phyloP scores from a whole-genome alignment of 2,329 filamentous ascomycete species.

The Leptographium lundbergii region DNA sequence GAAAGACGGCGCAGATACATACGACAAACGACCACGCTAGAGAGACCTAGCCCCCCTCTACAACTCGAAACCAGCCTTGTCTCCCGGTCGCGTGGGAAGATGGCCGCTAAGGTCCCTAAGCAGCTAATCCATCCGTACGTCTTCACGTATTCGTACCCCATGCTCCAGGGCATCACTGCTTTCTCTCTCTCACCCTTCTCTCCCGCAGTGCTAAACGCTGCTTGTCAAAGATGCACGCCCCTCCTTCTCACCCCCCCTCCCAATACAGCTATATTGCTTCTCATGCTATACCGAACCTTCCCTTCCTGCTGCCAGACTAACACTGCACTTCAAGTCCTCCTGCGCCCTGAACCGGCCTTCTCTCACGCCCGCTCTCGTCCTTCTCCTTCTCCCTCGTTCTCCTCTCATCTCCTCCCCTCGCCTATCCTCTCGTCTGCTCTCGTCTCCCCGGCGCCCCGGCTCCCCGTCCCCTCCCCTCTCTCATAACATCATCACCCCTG shows the following conservation, averaged over 20 bases:
- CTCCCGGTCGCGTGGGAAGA: constrained; percentile 3
- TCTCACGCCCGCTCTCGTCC: neutral
- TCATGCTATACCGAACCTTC: neutral
- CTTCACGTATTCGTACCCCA: neutral
- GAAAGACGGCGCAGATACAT: neutral
- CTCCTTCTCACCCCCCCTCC: neutral
- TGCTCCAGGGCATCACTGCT: too few species aligned
- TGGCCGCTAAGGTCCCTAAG: neutral
- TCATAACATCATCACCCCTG: neutral
- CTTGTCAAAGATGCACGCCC: neutral
- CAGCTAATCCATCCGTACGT: neutral
- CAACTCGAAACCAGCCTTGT: constrained; percentile 3
- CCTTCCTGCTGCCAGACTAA: neutral
- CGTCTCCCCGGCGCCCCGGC: neutral
- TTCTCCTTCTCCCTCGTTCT: neutral
- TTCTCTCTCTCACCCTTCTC: too few species aligned
- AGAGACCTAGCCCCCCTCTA: neutral
- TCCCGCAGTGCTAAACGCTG: too few species aligned
- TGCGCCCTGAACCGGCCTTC: neutral
- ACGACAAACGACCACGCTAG: neutral
- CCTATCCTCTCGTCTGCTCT: neutral
- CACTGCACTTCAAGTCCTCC: neutral
- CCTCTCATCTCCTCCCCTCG: neutral
- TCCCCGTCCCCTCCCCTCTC: neutral
- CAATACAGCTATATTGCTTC: neutral